These are phyloP conservation scores for Leccinum subgranulosum DNA, from an alignment of 768 basidiomycete species.

Conservation along the genomic window DNA sequence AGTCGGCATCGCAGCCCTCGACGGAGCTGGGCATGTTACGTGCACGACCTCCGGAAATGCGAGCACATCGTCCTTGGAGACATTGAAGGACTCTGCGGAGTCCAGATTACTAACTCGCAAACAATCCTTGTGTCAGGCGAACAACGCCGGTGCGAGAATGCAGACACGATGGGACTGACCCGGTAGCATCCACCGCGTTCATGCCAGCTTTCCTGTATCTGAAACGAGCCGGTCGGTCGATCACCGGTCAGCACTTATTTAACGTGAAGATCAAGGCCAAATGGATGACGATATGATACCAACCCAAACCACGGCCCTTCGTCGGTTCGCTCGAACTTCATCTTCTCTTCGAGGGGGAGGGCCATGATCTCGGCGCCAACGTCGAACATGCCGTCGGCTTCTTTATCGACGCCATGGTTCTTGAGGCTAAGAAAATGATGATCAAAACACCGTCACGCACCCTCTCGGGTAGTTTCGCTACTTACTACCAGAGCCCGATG, in stretches of 20 bases:
- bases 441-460: background rate
- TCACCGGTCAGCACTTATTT: background rate
- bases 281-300: background rate
- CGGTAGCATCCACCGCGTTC: background rate
- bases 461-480: slow-evolving; percentile 5
- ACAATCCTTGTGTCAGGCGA: background rate
- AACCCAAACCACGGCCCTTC: background rate
- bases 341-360: slow-evolving; percentile 40
- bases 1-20: too few species aligned
- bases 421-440: slow-evolving; percentile 32
- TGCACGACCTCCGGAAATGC: background rate
- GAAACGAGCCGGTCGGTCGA: background rate
- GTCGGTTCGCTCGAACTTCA: slow-evolving; percentile 34
- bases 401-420: slow-evolving; percentile 40
- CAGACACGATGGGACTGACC: background rate
- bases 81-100: background rate
- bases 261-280: background rate
- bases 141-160: background rate
- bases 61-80: background rate
- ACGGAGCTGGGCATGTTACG: too few species aligned
- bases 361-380: slow-evolving; percentile 41
- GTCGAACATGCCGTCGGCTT: slow-evolving; percentile 39
- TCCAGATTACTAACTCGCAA: background rate
- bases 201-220: background rate
- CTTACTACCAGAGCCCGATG: slow-evolving; percentile 56